Base-by-base conservation (phyloP, 768 basidiomycete species). In the Pholiota microspora region DNA sequence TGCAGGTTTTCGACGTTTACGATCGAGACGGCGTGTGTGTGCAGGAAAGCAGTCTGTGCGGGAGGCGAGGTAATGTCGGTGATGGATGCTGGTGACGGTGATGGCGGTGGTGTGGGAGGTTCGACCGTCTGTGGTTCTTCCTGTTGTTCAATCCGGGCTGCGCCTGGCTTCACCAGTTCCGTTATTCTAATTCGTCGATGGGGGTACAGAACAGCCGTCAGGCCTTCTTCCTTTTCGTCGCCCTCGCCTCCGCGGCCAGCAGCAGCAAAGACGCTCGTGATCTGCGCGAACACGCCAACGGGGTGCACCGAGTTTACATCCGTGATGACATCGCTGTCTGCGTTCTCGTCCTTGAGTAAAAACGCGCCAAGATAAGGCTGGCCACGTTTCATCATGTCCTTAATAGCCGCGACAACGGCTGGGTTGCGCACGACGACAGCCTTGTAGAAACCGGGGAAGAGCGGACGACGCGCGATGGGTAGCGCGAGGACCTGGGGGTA, bases 361-460 rank as follows among this genome's bases (percentile, higher is more conserved):
- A 98, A 98, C 24, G 94, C 96, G 49, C 96, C 96, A 54, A 99
- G 82, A 70, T 99, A 98, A 0, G 95, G 94, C 67, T 98, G 96
- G 0, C 95, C 95, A 38, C 93, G 92, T 62, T 89, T 88, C 83
- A 96, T 92, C 85, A 96, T 92, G 67, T 97, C 94, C 72, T 94
- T 92, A 66, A 99, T 90, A 12, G 94, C 93, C 7, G 86, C 84
- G 34, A 98, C 94, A 28, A 99, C 96, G 0, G 84, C 80, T 0
- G 93, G 92, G 60, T 98, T 91, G 18, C 87, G 83, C 49, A 99
- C 81, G 54, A 98, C 94, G 47, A 98, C 95, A 2, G 95, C 96
- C 69, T 98, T 97, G 80, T 98, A 98, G 71, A 98, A 97, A 27
- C 94, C 94, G 3, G 96, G 96, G 74, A 98, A 98, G 44, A 98